Evolutionary conservation across 768 basidiomycete species (phyloP).

Genomic region (Rhizopogon sp.): DNA sequence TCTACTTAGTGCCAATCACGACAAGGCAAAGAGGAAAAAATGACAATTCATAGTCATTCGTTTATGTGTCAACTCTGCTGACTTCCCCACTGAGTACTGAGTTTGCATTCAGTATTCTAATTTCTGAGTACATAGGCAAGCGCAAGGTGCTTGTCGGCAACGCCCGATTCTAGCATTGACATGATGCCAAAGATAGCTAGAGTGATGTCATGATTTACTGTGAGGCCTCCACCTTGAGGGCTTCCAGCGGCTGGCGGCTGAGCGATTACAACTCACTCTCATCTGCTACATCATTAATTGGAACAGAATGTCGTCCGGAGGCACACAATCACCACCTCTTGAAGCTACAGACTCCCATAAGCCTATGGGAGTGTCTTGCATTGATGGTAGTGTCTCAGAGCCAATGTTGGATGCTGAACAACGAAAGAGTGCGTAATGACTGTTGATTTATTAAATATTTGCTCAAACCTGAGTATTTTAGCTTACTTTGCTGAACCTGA

Average conservation of each 20-base stretch:
- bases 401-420: constrained; percentile 38
- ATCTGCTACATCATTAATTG: neutral
- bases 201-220: neutral
- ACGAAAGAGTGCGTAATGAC: constrained; percentile 32
- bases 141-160: no score
- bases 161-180: no score
- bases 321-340: constrained; percentile 54
- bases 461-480: neutral
- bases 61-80: no score
- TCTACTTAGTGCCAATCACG: no score
- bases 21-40: no score
- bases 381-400: constrained; percentile 30
- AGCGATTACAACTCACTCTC: neutral
- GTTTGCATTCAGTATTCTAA: no score
- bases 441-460: neutral
- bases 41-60: no score
- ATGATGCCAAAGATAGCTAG: no score
- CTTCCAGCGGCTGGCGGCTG: no score
- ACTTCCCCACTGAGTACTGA: no score
- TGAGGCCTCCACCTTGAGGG: neutral
- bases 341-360: constrained; percentile 41
- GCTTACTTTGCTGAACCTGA: constrained; percentile 16
- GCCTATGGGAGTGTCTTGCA: constrained; percentile 46
- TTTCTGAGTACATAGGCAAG: no score
- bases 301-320: constrained; percentile 17